These are phyloP conservation scores for Phlegmacium glaucopus DNA, from an alignment of 768 basidiomycete species.

Conservation along the genomic window DNA sequence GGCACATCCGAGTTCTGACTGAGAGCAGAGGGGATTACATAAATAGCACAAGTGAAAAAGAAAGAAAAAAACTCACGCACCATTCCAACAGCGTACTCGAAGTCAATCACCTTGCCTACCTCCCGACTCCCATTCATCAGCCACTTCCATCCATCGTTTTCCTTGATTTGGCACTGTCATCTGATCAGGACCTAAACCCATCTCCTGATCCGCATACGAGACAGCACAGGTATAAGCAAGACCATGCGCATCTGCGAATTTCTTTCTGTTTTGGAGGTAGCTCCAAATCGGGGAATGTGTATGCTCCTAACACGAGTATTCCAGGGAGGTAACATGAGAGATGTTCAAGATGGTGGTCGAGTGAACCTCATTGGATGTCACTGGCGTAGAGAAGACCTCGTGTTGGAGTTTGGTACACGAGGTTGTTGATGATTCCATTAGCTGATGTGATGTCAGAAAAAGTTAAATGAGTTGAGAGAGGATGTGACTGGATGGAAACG, in stretches of 20 bases:
- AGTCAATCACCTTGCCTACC: constrained; percentile 37
- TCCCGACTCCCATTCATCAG: constrained; percentile 41
- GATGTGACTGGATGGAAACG: too few relatives aligned
- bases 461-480: too few relatives aligned
- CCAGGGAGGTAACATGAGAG: constrained; percentile 71
- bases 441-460: constrained; percentile 54
- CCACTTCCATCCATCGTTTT: constrained; percentile 43
- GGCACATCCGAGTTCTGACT: constrained; percentile 62
- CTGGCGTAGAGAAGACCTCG: constrained; percentile 63
- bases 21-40: too few relatives aligned
- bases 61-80: too few relatives aligned
- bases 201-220: constrained; percentile 61
- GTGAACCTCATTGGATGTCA: constrained; percentile 33
- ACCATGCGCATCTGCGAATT: constrained; percentile 66
- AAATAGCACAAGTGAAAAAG: too few relatives aligned
- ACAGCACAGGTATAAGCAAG: constrained; percentile 67
- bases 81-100: too few relatives aligned
- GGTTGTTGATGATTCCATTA: constrained; percentile 50
- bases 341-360: constrained; percentile 55
- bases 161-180: constrained; percentile 32
- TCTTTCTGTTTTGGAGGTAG: constrained; percentile 32
- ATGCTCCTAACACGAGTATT: constrained; percentile 58
- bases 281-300: constrained; percentile 34
- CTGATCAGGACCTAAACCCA: constrained; percentile 65
- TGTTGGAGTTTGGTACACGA: constrained; percentile 53